Conservation (phyloP, 148 eudicot species). For the Heliamphora exappendiculata region DNA sequence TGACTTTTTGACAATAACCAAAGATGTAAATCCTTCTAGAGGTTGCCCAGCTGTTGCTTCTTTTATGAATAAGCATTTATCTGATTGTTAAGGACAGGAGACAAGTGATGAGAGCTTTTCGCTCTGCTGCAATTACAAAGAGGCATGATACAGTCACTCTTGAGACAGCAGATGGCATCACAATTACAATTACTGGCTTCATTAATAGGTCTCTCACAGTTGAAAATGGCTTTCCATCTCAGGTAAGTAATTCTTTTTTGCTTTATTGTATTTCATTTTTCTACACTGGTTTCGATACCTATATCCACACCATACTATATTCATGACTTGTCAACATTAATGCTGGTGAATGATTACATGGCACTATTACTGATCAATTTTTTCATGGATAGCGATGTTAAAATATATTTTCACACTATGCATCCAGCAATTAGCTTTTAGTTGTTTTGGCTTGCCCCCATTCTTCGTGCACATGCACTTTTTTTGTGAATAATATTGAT, state of each 20-base stretch:
- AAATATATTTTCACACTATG: neutral
- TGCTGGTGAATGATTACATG: neutral
- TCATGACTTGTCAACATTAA: neutral
- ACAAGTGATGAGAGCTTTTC: slow-evolving; percentile 24
- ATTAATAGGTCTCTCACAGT: slow-evolving; percentile 42
- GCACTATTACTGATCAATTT: neutral
- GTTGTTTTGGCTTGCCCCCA: neutral
- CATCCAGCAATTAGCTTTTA: neutral
- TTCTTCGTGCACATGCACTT: neutral
- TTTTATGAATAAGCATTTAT: neutral
- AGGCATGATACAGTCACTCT: slow-evolving; percentile 47
- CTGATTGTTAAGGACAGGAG: slow-evolving; percentile 20
- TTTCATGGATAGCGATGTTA: neutral
- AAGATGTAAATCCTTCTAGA: neutral
- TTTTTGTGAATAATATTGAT: neutral
- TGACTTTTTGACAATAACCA: neutral
- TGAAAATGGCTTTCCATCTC: slow-evolving; percentile 49
- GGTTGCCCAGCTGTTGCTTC: neutral
- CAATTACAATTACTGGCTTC: slow-evolving; percentile 33
- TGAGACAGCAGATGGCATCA: slow-evolving; percentile 52
- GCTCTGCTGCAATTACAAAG: slow-evolving; percentile 39
- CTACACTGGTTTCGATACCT: neutral
- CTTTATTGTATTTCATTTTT: neutral
- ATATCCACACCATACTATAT: neutral
- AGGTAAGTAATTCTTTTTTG: slow-evolving; percentile 25